A percentile compares a stretch with the other conserved stretches of the same genome.
Evolutionary conservation across 495 filamentous ascomycete species (phyloP).

Genomic region (Penicillium coffeae): DNA sequence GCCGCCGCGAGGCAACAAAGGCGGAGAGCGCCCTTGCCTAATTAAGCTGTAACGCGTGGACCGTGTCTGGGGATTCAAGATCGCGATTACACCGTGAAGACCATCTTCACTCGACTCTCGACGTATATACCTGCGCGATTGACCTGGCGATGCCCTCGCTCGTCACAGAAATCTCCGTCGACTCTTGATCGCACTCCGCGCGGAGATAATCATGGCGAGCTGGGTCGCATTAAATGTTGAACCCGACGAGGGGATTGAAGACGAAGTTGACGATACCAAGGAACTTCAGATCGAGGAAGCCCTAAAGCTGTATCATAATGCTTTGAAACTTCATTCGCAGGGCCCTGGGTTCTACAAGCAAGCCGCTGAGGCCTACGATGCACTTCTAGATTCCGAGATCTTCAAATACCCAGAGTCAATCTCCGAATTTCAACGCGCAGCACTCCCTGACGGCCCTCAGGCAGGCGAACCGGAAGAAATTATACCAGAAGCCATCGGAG

Average conservation of each 20-base stretch:
- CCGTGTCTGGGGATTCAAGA: slow-evolving; percentile 15
- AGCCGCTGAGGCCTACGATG: slow-evolving; percentile 77
- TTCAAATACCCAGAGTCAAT: slow-evolving; percentile 84
- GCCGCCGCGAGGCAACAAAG: slow-evolving; percentile 25
- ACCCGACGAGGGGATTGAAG: slow-evolving; percentile 82
- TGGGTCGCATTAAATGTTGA: slow-evolving; percentile 89
- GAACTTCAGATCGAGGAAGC: slow-evolving; percentile 98
- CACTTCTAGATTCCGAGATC: slow-evolving; percentile 85
- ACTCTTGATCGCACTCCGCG: slow-evolving; percentile 2
- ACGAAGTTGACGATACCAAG: slow-evolving; percentile 91
- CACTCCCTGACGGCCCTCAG: slow-evolving; percentile 55
- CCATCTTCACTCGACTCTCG: background rate
- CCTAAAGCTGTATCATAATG: slow-evolving; percentile 89
- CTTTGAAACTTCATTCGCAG: slow-evolving; percentile 87
- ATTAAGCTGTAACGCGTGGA: slow-evolving; percentile 35
- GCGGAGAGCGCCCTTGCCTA: slow-evolving; percentile 27
- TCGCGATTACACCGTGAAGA: background rate
- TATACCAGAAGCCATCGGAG: slow-evolving; percentile 40
- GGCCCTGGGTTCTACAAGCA: slow-evolving; percentile 70
- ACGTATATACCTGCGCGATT: background rate
- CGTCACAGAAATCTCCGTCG: background rate
- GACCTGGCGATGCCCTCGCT: slow-evolving; percentile 22
- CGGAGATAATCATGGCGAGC: slow-evolving; percentile 38
- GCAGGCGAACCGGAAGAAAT: slow-evolving; percentile 41
- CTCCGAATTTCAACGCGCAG: slow-evolving; percentile 68